Evolutionary conservation across 371 early-diverging fungal species (phyloP).

Genomic region (Mucor racemosus): DNA sequence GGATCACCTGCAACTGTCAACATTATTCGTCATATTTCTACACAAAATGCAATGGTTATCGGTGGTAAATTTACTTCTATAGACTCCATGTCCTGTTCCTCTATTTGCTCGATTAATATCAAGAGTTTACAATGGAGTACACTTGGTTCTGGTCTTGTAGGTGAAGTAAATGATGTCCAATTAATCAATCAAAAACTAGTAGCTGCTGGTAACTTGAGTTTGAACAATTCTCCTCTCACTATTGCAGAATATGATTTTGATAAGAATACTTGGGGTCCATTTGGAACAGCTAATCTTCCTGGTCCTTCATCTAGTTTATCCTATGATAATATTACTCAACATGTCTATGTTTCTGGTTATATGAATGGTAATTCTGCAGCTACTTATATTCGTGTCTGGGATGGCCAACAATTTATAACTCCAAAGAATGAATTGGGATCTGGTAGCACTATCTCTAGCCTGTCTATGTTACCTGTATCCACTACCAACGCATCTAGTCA

Average conservation of each 20-base stretch:
- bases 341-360: slow-evolving; percentile 50
- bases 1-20: slow-evolving; percentile 45
- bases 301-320: slow-evolving; percentile 44
- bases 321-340: slow-evolving; percentile 37
- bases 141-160: slow-evolving; percentile 44
- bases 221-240: slow-evolving; percentile 43
- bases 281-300: slow-evolving; percentile 43
- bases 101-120: slow-evolving; percentile 48
- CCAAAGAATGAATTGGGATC: slow-evolving; percentile 30
- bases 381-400: slow-evolving; percentile 42
- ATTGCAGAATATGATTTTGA: slow-evolving; percentile 58
- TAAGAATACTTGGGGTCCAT: slow-evolving; percentile 46
- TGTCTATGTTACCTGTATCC: slow-evolving; percentile 27
- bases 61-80: slow-evolving; percentile 63
- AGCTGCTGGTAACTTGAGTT: slow-evolving; percentile 55
- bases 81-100: slow-evolving; percentile 50
- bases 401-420: slow-evolving; percentile 36
- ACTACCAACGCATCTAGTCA: background rate
- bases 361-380: slow-evolving; percentile 13
- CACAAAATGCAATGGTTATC: slow-evolving; percentile 39
- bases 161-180: slow-evolving; percentile 55
- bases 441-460: slow-evolving; percentile 37
- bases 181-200: slow-evolving; percentile 51
- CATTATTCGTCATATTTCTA: slow-evolving; percentile 40
- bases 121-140: slow-evolving; percentile 46